Percentiles rank a stretch among this genome's conserved stretches.
Evolutionary conservation across 495 filamentous ascomycete species (phyloP).

Genomic region (Xylaria longipes): DNA sequence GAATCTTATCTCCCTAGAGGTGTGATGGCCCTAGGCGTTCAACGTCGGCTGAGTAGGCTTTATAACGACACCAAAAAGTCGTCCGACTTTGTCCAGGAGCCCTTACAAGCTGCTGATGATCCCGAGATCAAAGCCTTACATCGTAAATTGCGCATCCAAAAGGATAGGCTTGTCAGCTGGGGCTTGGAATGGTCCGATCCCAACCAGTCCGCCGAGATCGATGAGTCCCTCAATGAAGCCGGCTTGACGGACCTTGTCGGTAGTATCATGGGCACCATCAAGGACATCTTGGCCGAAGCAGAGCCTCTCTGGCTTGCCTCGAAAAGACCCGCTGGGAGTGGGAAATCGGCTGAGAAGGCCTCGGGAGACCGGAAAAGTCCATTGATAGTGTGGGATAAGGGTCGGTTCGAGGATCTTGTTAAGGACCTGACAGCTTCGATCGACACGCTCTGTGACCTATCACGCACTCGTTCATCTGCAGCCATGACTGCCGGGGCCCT

Average conservation of each 20-base stretch:
- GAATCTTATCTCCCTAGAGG: conserved; percentile 54
- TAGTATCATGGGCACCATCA: conserved; percentile 88
- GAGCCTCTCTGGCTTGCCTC: conserved; percentile 74
- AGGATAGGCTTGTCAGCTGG: conserved; percentile 83
- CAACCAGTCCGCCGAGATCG: conserved; percentile 73
- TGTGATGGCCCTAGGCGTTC: conserved; percentile 58
- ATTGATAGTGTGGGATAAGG: conserved; percentile 64
- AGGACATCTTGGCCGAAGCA: conserved; percentile 83
- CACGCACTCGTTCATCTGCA: conserved; percentile 66
- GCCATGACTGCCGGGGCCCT: conserved; percentile 31
- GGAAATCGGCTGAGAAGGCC: conserved; percentile 43
- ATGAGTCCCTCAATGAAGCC: conserved; percentile 81
- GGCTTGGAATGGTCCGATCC: conserved; percentile 88
- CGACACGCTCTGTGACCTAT: conserved; percentile 88
- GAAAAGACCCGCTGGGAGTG: conserved; percentile 50
- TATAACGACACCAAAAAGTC: conserved; percentile 93
- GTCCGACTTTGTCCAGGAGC: conserved; percentile 80
- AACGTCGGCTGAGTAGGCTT: conserved; percentile 81
- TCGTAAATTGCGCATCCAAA: conserved; percentile 68
- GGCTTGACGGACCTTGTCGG: conserved; percentile 86
- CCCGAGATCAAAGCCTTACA: conserved; percentile 62
- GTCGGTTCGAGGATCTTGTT: conserved; percentile 70
- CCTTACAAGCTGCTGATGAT: conserved; percentile 62
- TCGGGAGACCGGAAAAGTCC: conserved; percentile 52
- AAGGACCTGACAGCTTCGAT: conserved; percentile 83